These are phyloP conservation scores for Hibiscus trionum DNA, from an alignment of 345 rosid species.

Conservation along the genomic window DNA sequence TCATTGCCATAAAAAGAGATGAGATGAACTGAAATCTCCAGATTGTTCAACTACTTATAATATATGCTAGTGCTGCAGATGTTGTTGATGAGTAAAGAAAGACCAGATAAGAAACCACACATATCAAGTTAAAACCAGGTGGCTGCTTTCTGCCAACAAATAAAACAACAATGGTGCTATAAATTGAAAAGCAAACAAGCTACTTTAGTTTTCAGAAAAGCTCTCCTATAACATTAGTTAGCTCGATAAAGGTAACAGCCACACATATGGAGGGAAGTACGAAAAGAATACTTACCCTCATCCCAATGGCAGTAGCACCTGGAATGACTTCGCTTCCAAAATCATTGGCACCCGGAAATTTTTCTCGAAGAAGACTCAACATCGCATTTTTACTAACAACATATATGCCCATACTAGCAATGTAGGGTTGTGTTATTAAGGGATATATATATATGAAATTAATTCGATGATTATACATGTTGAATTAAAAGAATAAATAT, in stretches of 20 bases:
- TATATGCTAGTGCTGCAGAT: not conserved
- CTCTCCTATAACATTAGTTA: not conserved
- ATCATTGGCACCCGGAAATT: conserved; percentile 96
- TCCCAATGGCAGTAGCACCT: conserved; percentile 81
- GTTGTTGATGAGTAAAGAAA: not conserved
- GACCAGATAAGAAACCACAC: not conserved
- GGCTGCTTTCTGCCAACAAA: not conserved
- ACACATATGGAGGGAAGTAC: not conserved
- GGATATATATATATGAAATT: too few species aligned
- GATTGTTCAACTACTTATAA: not conserved
- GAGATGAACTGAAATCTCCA: not conserved
- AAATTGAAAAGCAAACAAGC: not conserved
- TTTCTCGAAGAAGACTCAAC: conserved; percentile 72
- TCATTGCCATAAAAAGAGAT: not conserved
- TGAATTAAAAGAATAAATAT: too few species aligned
- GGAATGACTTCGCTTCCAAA: conserved; percentile 98
- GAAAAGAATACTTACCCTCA: conserved; percentile 47
- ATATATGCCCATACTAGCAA: conserved; percentile 98
- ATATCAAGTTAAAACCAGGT: not conserved
- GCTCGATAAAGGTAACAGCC: not conserved
- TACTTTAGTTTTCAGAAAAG: not conserved
- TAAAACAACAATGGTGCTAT: not conserved
- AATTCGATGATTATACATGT: too few species aligned
- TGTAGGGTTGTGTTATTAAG: too few species aligned
- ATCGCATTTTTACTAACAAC: conserved; percentile 86